Conservation (phyloP, 495 filamentous ascomycete species). For the Apodospora peruviana region DNA sequence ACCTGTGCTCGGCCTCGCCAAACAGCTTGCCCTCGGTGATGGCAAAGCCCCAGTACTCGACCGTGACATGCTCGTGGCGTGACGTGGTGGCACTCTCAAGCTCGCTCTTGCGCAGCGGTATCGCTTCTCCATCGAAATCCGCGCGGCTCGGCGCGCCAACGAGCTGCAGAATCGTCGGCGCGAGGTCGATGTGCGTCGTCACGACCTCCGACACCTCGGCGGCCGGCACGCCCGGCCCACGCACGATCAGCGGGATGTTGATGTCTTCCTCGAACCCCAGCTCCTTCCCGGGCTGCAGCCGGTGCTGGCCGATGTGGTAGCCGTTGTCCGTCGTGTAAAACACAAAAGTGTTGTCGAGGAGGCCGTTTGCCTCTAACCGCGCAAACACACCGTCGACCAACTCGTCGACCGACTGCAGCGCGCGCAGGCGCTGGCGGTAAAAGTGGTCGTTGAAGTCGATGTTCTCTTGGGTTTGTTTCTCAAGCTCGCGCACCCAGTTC, state of each 20-base stretch:
- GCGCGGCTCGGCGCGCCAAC: slow-evolving; percentile 42
- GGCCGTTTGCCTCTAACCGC: slow-evolving; percentile 42
- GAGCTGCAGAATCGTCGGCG: slow-evolving; percentile 57
- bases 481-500: slow-evolving; percentile 55
- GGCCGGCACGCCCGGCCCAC: slow-evolving; percentile 51
- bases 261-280: slow-evolving; percentile 71
- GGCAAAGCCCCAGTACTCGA: slow-evolving; percentile 59
- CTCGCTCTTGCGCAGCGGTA: slow-evolving; percentile 38
- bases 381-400: slow-evolving; percentile 54
- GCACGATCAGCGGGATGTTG: slow-evolving; percentile 60
- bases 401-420: slow-evolving; percentile 66
- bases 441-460: slow-evolving; percentile 64
- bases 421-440: slow-evolving; percentile 57
- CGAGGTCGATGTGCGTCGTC: slow-evolving; percentile 65
- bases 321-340: slow-evolving; percentile 73
- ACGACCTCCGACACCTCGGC: slow-evolving; percentile 46
- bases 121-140: slow-evolving; percentile 56
- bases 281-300: slow-evolving; percentile 65
- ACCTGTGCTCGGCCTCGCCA: slow-evolving; percentile 7
- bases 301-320: slow-evolving; percentile 70
- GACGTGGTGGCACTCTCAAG: slow-evolving; percentile 22
- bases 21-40: slow-evolving; percentile 44
- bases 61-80: slow-evolving; percentile 59
- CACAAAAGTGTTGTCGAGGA: slow-evolving; percentile 65
- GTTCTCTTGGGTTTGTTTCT: slow-evolving; percentile 45